Evolutionary conservation across 495 filamentous ascomycete species (phyloP), one percentile per base, ranked within the genome.

Genomic region (Lepraria neglecta): DNA sequence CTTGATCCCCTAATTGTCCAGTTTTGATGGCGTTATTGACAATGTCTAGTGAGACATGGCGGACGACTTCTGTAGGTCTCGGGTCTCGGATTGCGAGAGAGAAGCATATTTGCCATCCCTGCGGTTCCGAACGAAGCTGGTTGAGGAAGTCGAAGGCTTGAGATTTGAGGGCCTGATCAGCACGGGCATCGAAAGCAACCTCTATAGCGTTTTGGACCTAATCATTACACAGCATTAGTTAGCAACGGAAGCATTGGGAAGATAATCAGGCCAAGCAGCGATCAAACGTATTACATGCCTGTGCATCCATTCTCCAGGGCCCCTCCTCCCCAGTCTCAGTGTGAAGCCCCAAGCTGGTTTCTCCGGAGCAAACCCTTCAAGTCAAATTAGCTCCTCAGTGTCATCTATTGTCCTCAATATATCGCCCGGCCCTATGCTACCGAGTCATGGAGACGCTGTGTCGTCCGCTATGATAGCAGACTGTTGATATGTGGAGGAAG

Each of bases 191-290:
- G 78, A 81, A 89, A 75, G 88, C 89, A 77, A 96, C 90, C 72
- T 94, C 82, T 76, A 97, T 92, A 73, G 91, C 91, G 74, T 87
- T 90, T 74, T 91, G 87, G 74, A 96, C 85, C 90, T 96, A 60
- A 52, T 19, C 21, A 31, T n/a, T 27, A 42, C 14, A 52, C 27
- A 28, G 15, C 6, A 52, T 12, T 27, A 30, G 14, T 60, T 60
- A 60, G 58, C 47, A 50, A 19, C 40, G 27, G 11, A 35, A 44
- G 51, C 33, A 12, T 43, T 24, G 4, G 10, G 9, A 45, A 24
- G 19, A 5, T 15, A 14, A 44, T 15, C 19, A 17, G 33, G 30
- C 52, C 24, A 30, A 57, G 54, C 33, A 38, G 11, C 14, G 42
- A 19, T 40, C 27, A 27, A 14, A 44, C 12, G 42, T 21, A 35